Evolutionary conservation across 352 stramenopile species (phyloP), one percentile per base, ranked within the genome.

Genomic region (Globisporangium parvum): DNA sequence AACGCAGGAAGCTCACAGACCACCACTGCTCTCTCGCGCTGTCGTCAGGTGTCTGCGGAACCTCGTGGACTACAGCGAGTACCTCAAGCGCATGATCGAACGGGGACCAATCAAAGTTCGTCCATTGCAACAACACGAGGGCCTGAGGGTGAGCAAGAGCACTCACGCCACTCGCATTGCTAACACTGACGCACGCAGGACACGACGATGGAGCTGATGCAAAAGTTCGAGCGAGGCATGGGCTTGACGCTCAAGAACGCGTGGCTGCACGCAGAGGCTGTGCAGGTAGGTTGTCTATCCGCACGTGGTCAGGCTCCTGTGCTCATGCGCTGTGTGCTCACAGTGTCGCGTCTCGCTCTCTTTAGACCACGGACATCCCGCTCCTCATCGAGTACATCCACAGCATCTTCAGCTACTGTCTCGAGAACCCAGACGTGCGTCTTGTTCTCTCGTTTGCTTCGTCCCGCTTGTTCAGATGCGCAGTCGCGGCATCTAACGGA

Each of bases 171-270:
- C 6, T 15, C 20, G 1, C 6, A 18, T 4, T 45, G 39, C 10
- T 45, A 0, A 2, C 1, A 9, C 15, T 45, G 15, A 20, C 18
- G 17, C 18, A 47, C 9, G 18, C 40, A 91, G 82, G 70, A 66
- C 5, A 75, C 83, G 31, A 90, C 80, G 2, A 77, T 88, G 74
- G 65, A 79, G 47, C 64, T 70, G 9, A 63, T 96, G 64, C 73
- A 91, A 42, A 86, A 87, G 53, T 97, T 96, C 51, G 88, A 97
- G 58, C 87, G 80, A 41, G 85, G 85, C 21, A 92, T 97, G 78
- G 86, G 88, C 0, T 59, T 93, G 49, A 87, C 90, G 20, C 67
- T 97, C 23, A 87, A 92, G 57, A 96, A 97, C 56, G 88, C 88
- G 0, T 97, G 88, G 88, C 68, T 88, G 8, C 87, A 97, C 57